These are phyloP conservation scores for Paecilomyces variotii DNA, from an alignment of 2,329 filamentous ascomycete species.

Conservation along the genomic window DNA sequence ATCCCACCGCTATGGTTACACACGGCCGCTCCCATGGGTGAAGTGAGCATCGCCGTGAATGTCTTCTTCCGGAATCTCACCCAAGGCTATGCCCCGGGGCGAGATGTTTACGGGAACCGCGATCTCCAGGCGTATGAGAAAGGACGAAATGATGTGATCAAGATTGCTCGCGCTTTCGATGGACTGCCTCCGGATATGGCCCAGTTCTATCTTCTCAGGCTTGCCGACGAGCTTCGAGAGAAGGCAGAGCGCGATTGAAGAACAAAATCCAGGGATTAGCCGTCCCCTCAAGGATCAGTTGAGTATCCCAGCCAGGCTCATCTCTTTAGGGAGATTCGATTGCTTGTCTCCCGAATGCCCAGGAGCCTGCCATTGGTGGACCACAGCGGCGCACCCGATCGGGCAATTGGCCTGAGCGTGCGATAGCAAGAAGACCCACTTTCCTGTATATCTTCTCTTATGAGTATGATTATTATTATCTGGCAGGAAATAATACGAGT, in stretches of 20 bases:
- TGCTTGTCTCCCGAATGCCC: too few relatives aligned
- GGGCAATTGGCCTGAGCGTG: neutral
- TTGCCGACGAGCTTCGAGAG: constrained; percentile 59
- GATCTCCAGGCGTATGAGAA: constrained; percentile 81
- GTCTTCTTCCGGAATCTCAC: constrained; percentile 73
- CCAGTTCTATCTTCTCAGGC: constrained; percentile 66
- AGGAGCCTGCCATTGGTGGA: neutral
- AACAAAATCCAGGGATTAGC: neutral
- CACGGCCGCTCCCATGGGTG: constrained; percentile 42
- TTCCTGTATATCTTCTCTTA: too few relatives aligned
- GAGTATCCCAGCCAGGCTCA: neutral
- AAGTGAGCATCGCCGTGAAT: constrained; percentile 71
- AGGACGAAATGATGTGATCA: constrained; percentile 62
- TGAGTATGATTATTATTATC: neutral
- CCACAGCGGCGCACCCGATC: neutral
- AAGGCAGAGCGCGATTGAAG: constrained; percentile 9
- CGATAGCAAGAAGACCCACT: neutral
- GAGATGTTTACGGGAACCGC: constrained; percentile 81
- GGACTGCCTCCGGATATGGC: constrained; percentile 57
- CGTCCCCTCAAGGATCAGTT: neutral
- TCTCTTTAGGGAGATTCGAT: too few relatives aligned
- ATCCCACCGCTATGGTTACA: constrained; percentile 81
- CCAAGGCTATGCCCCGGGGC: constrained; percentile 60
- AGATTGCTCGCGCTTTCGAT: constrained; percentile 43
- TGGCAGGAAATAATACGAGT: neutral